Evolutionary conservation across 257 asterid genomes (phyloP), one percentile per base, ranked within the genome.

Genomic region (Solanum lycopersicoides): DNA sequence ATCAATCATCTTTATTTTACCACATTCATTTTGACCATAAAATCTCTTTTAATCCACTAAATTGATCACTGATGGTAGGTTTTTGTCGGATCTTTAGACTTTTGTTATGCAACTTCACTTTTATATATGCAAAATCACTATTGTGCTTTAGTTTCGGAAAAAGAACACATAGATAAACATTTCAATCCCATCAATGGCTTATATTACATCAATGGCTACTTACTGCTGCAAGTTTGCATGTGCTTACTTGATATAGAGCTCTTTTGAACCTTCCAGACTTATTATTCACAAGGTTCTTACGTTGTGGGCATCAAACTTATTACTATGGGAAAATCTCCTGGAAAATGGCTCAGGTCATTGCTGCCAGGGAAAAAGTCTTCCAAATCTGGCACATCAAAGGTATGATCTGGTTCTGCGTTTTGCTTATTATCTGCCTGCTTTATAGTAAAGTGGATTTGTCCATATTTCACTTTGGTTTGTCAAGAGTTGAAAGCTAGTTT

Each of bases 241-340:
- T 47, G 71, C 3, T 45, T 44, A 71, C 18, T 20, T 21, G 69
- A 85, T 28, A 47, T 37, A 44, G n/a, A 23, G 18, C 4, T 85
- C 21, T 59, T 21, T 39, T n/a, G 28, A 59, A 63, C 44, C 20
- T 42, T 88, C 65, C 86, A 65, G 88, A 87, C 30, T 82, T 32
- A 53, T 25, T 20, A 82, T 3, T 56, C 60, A 42, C 69, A 28
- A 76, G 3, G 45, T 87, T 45, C 34, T 37, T 75, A 25, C 66
- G 4, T 45, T 39, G 63, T 53, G 34, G 56, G 59, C 56, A 10
- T 83, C 87, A 85, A 71, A 45, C 75, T 86, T 20, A 56, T 72
- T 15, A 85, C 32, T 53, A 94, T 94, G 97, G 95, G 96, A 80
- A 94, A 91, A 86, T 94, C 97, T 89, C 96, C 97, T 16, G 97